Percentiles rank a stretch among this genome's conserved stretches.
Evolutionary conservation across 2,329 filamentous ascomycete species (phyloP).

Genomic region (Lasiodiplodia sp.): DNA sequence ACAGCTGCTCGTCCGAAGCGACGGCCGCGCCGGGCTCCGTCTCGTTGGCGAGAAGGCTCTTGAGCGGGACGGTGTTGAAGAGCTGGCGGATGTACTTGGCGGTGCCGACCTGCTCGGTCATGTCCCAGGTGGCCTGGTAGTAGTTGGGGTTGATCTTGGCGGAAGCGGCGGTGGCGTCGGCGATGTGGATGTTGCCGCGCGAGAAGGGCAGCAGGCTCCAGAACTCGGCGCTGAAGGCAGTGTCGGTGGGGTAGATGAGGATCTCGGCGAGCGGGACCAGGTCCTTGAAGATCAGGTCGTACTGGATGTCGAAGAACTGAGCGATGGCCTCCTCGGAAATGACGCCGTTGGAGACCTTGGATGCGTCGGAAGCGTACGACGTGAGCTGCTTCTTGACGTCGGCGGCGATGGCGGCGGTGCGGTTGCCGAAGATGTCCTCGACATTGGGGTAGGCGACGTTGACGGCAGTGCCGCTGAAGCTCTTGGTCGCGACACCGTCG

Average conservation of each 20-base stretch:
- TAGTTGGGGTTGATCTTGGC: conserved; percentile 53
- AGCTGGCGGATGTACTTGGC: conserved; percentile 44
- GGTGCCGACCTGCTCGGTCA: conserved; percentile 43
- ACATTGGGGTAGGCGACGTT: conserved; percentile 47
- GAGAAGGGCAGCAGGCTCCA: conserved; percentile 50
- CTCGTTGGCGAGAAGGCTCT: conserved; percentile 36
- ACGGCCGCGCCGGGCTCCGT: conserved; percentile 35
- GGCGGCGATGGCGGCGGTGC: conserved; percentile 36
- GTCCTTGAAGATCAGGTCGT: conserved; percentile 39
- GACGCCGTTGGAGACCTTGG: conserved; percentile 19
- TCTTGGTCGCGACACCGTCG: conserved; percentile 38
- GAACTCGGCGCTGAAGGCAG: conserved; percentile 45
- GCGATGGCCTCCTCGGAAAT: conserved; percentile 6
- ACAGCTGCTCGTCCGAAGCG: conserved; percentile 36
- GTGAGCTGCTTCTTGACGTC: conserved; percentile 29
- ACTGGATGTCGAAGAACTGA: conserved; percentile 34
- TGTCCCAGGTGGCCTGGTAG: conserved; percentile 51
- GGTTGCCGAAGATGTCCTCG: conserved; percentile 44
- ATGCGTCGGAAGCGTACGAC: conserved; percentile 5
- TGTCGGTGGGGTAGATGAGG: conserved; percentile 47
- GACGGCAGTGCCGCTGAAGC: conserved; percentile 48
- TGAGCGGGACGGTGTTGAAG: conserved; percentile 39
- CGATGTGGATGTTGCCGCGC: conserved; percentile 44
- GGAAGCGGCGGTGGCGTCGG: conserved; percentile 31
- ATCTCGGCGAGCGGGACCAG: conserved; percentile 53